These are phyloP conservation scores for Eragrostis nindensis DNA, from an alignment of 176 grass and related monocot genomes.

Conservation along the genomic window DNA sequence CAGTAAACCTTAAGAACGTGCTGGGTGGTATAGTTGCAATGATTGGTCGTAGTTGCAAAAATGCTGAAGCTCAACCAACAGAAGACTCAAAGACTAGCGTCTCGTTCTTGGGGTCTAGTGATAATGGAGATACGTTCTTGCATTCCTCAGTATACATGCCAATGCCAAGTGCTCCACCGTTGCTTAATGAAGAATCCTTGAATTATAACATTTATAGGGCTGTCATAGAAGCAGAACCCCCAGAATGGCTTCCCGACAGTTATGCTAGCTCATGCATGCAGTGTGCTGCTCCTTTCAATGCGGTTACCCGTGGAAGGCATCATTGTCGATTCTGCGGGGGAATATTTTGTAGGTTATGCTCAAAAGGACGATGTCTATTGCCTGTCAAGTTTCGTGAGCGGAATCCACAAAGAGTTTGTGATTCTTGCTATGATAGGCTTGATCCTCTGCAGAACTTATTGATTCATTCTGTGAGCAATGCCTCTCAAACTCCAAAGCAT, in stretches of 20 bases:
- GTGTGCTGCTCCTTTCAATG: slow-evolving; percentile 70
- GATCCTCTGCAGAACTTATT: slow-evolving; percentile 83
- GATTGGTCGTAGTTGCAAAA: slow-evolving; percentile 44
- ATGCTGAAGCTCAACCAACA: slow-evolving; percentile 30
- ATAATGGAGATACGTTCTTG: slow-evolving; percentile 63
- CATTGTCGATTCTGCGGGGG: slow-evolving; percentile 91
- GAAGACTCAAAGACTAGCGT: slow-evolving; percentile 53
- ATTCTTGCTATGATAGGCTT: slow-evolving; percentile 85
- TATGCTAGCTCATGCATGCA: slow-evolving; percentile 78
- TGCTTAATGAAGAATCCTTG: slow-evolving; percentile 67
- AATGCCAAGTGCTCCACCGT: slow-evolving; percentile 72
- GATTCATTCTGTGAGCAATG: slow-evolving; percentile 75
- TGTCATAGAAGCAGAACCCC: slow-evolving; percentile 73
- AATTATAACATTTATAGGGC: slow-evolving; percentile 57
- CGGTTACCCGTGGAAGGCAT: slow-evolving; percentile 73
- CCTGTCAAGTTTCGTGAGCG: slow-evolving; percentile 72
- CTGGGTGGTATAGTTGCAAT: slow-evolving; percentile 63
- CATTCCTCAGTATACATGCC: slow-evolving; percentile 79
- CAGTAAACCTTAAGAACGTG: slow-evolving; percentile 70
- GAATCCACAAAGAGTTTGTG: slow-evolving; percentile 81
- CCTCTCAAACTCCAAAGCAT: slow-evolving; percentile 74
- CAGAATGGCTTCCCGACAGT: slow-evolving; percentile 85
- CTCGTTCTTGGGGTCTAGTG: slow-evolving; percentile 69
- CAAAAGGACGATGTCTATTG: slow-evolving; percentile 71
- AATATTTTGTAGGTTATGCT: slow-evolving; percentile 79